Evolutionary conservation across 2,329 filamentous ascomycete species (phyloP), one percentile per base, ranked within the genome.

Genomic region (Dothideomycetes sp.): DNA sequence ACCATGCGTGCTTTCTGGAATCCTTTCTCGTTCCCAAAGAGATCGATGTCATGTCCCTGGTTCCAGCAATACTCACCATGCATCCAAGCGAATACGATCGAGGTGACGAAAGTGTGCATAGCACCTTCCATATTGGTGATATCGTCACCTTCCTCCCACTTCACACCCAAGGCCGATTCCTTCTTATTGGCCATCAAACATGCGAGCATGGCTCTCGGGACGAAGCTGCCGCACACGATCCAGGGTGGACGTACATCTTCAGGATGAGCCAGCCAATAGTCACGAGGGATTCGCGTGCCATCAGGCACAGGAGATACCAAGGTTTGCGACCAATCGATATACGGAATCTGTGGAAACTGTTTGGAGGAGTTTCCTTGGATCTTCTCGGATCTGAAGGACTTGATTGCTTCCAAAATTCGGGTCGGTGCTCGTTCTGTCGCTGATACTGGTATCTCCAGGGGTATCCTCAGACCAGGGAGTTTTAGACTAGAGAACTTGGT

Each of bases 91-190:
- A 33, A 13, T 16, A 28, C 38, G 19, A 41, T 29, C n/a, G 31
- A 30, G n/a, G 31, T 41, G 4, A 34, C 38, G 13, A 41, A 41
- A 6, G 38, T 41, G 23, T 41, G 30, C 23, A 41, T 20, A 9
- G 38, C 38, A 18, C 38, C 38, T 11, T 41, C 38, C 38, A 41
- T 41, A 18, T 41, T 41, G 8, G 38, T 41, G 23, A 41, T 41
- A 9, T 41, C 17, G 18, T 41, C 38, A 11, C 37, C 37, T 15
- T 27, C 20, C 17, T 25, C n/a, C 22, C 29, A 40, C 17, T 40
- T 40, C 2, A 15, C 22, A 4, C 22, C 29, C 18, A 40, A 10
- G 11, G 37, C 37, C 4, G n/a, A 10, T 11, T 20, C 22, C 29
- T 40, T 40, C 22, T 40, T 40, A n/a, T 19, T 23, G 22, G 28